These are phyloP conservation scores for Parathielavia hyrcaniae DNA, from an alignment of 495 filamentous ascomycete genomes.

Conservation along the genomic window DNA sequence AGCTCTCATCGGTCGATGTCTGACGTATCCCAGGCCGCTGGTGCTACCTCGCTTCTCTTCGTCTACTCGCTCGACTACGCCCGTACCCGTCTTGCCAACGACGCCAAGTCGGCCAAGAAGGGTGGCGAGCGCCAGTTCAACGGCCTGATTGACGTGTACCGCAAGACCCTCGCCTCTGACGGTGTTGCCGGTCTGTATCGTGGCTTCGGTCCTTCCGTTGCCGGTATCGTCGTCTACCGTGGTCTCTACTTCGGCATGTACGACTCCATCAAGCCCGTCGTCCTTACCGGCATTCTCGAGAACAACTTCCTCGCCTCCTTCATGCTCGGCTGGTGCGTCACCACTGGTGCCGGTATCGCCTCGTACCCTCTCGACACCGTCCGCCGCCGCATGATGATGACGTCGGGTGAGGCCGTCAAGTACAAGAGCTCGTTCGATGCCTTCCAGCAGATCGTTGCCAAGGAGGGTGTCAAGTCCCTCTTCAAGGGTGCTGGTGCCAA, in stretches of 20 bases:
- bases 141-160: slow-evolving; percentile 98
- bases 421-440: slow-evolving; percentile 94
- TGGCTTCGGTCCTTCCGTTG: slow-evolving; percentile 99
- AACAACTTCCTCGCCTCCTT: slow-evolving; percentile 99
- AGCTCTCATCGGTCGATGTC: not conserved
- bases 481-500: slow-evolving; percentile 99
- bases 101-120: slow-evolving; percentile 94
- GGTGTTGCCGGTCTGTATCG: slow-evolving; percentile 99
- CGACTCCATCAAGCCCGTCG: slow-evolving; percentile 99
- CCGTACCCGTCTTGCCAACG: slow-evolving; percentile 99
- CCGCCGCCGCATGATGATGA: slow-evolving; percentile 99
- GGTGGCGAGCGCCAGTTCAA: slow-evolving; percentile 99
- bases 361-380: slow-evolving; percentile 99
- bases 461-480: slow-evolving; percentile 93
- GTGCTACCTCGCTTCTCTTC: slow-evolving; percentile 99
- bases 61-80: slow-evolving; percentile 99
- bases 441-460: slow-evolving; percentile 88
- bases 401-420: slow-evolving; percentile 94
- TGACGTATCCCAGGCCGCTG: slow-evolving; percentile 61
- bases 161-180: slow-evolving; percentile 97
- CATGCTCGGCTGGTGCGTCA: slow-evolving; percentile 97
- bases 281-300: slow-evolving; percentile 85
- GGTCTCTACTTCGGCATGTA: slow-evolving; percentile 99
- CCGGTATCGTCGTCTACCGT: slow-evolving; percentile 99
- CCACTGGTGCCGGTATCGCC: slow-evolving; percentile 99